These are phyloP conservation scores for Xylariaceae sp. DNA, from an alignment of 2,329 filamentous ascomycete genomes.

Conservation along the genomic window DNA sequence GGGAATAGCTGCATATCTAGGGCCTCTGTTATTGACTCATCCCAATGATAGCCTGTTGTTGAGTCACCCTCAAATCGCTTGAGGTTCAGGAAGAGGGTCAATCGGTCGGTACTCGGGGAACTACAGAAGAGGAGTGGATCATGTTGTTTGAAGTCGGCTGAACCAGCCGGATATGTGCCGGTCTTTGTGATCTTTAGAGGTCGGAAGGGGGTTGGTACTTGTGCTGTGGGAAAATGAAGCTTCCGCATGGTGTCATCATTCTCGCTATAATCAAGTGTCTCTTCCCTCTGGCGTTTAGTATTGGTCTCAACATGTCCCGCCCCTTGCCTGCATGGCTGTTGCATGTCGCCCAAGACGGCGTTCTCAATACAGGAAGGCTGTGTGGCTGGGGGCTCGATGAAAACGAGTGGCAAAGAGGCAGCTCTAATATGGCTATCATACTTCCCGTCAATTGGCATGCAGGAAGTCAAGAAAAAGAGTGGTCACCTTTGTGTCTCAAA, in stretches of 20 bases:
- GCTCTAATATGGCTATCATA: too few relatives aligned
- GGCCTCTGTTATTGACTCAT: background rate
- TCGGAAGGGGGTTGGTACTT: slow-evolving; percentile 14
- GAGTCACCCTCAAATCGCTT: background rate
- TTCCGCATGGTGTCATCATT: slow-evolving; percentile 12
- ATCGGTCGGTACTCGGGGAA: background rate
- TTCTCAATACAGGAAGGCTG: too few relatives aligned
- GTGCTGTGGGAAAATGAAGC: slow-evolving; percentile 6
- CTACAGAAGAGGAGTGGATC: background rate
- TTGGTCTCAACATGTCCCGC: too few relatives aligned
- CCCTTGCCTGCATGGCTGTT: too few relatives aligned
- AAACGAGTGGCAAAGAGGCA: too few relatives aligned
- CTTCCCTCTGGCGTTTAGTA: too few relatives aligned
- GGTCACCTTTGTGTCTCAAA: too few relatives aligned
- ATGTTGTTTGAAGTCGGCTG: background rate
- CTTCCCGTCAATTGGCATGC: too few relatives aligned
- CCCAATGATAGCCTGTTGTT: background rate
- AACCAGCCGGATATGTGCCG: background rate
- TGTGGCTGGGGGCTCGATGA: too few relatives aligned
- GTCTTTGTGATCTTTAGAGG: slow-evolving; percentile 22
- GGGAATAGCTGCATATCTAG: background rate
- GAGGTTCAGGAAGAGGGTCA: background rate
- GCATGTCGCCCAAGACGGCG: too few relatives aligned
- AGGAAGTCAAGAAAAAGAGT: too few relatives aligned
- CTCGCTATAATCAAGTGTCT: too few relatives aligned